phyloP scores from a whole-genome alignment of 106 monocot genomes.

The Agapanthus africanus region DNA sequence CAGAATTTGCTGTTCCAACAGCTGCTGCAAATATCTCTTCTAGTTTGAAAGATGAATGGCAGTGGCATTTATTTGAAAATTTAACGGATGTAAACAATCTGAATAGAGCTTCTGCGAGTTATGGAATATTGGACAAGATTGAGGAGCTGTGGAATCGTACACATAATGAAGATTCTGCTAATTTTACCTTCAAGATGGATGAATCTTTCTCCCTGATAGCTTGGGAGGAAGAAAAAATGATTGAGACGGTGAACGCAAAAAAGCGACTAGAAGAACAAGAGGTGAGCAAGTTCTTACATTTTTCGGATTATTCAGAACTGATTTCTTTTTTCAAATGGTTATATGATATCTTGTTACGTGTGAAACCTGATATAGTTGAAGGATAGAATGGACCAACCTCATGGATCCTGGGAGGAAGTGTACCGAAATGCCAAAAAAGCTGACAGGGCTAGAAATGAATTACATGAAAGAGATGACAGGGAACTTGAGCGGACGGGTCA shows the following conservation, averaged over 20 bases:
- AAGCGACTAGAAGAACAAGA: slow-evolving; percentile 81
- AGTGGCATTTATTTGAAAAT: slow-evolving; percentile 65
- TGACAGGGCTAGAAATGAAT: slow-evolving; percentile 74
- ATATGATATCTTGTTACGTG: slow-evolving; percentile 12
- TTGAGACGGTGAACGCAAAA: slow-evolving; percentile 37
- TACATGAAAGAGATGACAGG: slow-evolving; percentile 85
- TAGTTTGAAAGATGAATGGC: slow-evolving; percentile 62
- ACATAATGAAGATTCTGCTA: slow-evolving; percentile 23
- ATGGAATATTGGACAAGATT: slow-evolving; percentile 41
- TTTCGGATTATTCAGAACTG: slow-evolving; percentile 6
- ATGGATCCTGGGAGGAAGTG: slow-evolving; percentile 97
- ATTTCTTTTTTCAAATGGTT: slow-evolving; percentile 11
- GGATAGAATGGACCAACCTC: slow-evolving; percentile 65
- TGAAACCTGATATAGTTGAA: slow-evolving; percentile 63
- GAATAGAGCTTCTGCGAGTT: slow-evolving; percentile 18
- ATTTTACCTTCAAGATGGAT: slow-evolving; percentile 22
- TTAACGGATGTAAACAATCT: slow-evolving; percentile 15
- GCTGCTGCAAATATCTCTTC: slow-evolving; percentile 39
- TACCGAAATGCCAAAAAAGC: slow-evolving; percentile 78
- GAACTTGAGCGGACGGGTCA: slow-evolving; percentile 97
- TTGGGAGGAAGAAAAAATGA: slow-evolving; percentile 68
- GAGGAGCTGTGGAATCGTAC: slow-evolving; percentile 55
- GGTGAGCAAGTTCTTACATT: slow-evolving; percentile 33
- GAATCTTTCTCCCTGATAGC: slow-evolving; percentile 53
- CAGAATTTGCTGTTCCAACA: slow-evolving; percentile 58